Evolutionary conservation across 495 filamentous ascomycete genomes (phyloP).

Genomic region (Recurvomyces mirabilis): DNA sequence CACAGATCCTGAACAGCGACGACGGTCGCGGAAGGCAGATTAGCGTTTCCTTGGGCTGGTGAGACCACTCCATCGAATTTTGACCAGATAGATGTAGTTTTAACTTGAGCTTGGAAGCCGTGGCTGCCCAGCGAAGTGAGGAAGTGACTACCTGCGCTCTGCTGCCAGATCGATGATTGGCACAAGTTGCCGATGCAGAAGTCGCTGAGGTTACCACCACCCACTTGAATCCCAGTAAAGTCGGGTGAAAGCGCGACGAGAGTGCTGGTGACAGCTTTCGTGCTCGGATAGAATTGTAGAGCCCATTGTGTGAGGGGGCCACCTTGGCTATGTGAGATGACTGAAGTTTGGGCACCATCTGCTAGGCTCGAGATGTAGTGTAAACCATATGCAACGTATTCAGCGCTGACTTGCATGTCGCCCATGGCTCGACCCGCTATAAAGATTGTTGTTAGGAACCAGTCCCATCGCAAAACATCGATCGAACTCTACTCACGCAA

Average conservation of each 20-base stretch:
- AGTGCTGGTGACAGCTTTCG: conserved; percentile 25
- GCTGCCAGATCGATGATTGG: conserved; percentile 34
- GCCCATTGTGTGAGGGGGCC: conserved; percentile 39
- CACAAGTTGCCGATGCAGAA: conserved; percentile 22
- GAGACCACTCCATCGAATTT: conserved; percentile 35
- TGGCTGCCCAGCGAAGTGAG: conserved; percentile 27
- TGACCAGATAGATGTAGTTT: conserved; percentile 38
- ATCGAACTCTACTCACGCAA: conserved; percentile 5
- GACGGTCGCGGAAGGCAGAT: conserved; percentile 25
- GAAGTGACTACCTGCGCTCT: conserved; percentile 32
- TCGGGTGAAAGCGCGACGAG: conserved; percentile 37
- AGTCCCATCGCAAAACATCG: not conserved
- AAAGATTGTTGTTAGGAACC: not conserved
- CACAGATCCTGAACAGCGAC: conserved; percentile 36
- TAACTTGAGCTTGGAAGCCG: conserved; percentile 37
- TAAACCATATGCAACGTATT: conserved; percentile 14
- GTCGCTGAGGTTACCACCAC: conserved; percentile 23
- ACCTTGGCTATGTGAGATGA: conserved; percentile 40
- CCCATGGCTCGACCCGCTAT: conserved; percentile 17
- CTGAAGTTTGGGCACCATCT: conserved; percentile 9
- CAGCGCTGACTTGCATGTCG: conserved; percentile 18
- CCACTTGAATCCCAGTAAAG: conserved; percentile 34
- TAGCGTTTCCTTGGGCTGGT: conserved; percentile 34
- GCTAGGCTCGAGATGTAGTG: conserved; percentile 16
- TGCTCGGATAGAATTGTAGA: conserved; percentile 42